Evolutionary conservation across 2,329 filamentous ascomycete genomes (phyloP), one percentile per base, ranked within the genome.

Genomic region (Epichloe scottii): DNA sequence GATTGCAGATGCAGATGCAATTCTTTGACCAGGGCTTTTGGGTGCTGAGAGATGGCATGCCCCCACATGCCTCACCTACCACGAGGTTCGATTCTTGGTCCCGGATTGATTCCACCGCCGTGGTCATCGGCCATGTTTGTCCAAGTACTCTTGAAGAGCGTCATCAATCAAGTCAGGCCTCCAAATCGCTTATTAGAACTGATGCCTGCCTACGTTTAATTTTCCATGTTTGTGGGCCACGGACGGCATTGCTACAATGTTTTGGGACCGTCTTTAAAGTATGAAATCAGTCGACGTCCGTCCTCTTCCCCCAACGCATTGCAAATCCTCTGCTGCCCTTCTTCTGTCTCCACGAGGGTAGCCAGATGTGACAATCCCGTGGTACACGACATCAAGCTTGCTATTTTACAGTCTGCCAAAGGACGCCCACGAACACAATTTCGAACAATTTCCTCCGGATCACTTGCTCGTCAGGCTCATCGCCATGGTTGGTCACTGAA

Each of bases 271-370:
- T 55, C 52, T 3, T 53, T 53, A 23, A 68, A 56, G 51, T 68
- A 68, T 1, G 57, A 53, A 15, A 65, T 53, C 26, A 69, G 51
- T 10, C 64, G 59, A 3, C 43, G 43, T 14, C 58, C 62, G 47
- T 68, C 65, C 26, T 30, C 46, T 4, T 57, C 54, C 1, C 66
- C 67, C n/a, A 69, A 55, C 30, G 56, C 56, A 19, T 61, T 56
- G 34, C 55, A 50, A 21, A 69, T 53, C 6, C 35, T 39, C 23
- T 50, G 46, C 48, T 56, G 54, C 11, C 60, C 55, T n/a, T 55
- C 48, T 5, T 26, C 47, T 34, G 15, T 58, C 51, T 15, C 49
- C 55, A 46, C 51, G 48, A 49, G 60, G 55, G 46, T 52, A 51
- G 60, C 59, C 43, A 69, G 49, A 23, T 63, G 57, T 12, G 55